Evolutionary conservation across 441 rosid genomes (phyloP), one percentile per base, ranked within the genome.

Genomic region (Adansonia grandidieri): DNA sequence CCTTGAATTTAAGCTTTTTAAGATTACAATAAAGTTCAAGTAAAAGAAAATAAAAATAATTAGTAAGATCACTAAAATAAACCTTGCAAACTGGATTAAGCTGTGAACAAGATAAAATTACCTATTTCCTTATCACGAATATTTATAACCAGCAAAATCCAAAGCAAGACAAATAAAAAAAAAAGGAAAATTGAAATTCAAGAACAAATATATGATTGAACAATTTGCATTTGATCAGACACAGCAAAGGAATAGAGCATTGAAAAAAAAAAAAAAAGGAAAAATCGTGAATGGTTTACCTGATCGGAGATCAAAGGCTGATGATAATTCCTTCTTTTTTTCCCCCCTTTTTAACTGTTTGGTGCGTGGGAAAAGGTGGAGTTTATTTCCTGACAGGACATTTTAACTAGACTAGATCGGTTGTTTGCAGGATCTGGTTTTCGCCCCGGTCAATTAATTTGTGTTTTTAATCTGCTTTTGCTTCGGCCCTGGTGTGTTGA

Each of bases 261-360:
- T 14, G 8, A 9, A 37, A 71, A 71, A 15, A 9, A 37, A 71
- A 71, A 15, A 28, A 28, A 28, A 28, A 28, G 32, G 5, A 22
- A 28, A 28, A 28, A 71, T 53, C 15, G 47, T 7, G 15, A 71
- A 53, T 7, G 8, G 61, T 14, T 64, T 77, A 82, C 85, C 85
- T 77, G 72, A 80, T 70, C 80, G 69, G 77, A 82, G 80, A 80
- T 76, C 80, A 72, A 40, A 20, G 45, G 24, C 77, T 56, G 74
- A 7, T 7, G 64, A 61, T 19, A 0, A 20, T 45, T 47, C 6
- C 10, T 19, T 47, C 5, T 24, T 11, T 1, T 6, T 17, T 7
- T 3, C 4, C 17, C 0, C 10, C 13, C 9, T 61, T 15, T 9
- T n/a, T 14, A 66, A 61, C 45, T 11, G 75, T 32, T 78, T 24